Percentiles rank a stretch among this genome's conserved stretches.
phyloP scores from a whole-genome alignment of 768 basidiomycete genomes.

The Dacryopinax spathularia region DNA sequence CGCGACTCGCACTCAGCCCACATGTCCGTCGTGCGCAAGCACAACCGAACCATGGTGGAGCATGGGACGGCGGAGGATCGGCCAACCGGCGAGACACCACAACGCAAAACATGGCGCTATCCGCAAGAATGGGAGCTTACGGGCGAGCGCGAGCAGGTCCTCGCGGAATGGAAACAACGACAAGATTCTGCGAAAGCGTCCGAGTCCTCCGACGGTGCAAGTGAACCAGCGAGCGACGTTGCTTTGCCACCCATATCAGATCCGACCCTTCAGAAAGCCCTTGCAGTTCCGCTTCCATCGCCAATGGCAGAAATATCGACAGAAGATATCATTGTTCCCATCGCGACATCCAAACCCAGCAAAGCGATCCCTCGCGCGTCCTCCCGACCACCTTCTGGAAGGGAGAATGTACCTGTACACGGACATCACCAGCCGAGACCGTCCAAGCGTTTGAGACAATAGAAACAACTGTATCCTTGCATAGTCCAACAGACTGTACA shows the following conservation, averaged over 20 bases:
- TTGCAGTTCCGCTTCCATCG: background rate
- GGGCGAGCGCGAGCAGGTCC: constrained; percentile 42
- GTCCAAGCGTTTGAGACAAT: background rate
- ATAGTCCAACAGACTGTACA: background rate
- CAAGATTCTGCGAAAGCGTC: background rate
- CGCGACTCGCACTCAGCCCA: constrained; percentile 30
- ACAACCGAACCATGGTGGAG: constrained; percentile 30
- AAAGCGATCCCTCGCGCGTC: background rate
- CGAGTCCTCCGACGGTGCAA: too few species aligned
- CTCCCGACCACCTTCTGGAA: background rate
- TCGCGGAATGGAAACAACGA: constrained; percentile 22
- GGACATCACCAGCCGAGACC: background rate
- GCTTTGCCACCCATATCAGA: background rate
- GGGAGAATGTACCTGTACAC: background rate
- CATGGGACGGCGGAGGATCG: constrained; percentile 28
- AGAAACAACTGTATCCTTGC: background rate
- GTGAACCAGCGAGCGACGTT: background rate
- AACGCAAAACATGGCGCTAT: constrained; percentile 58
- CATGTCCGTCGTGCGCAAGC: constrained; percentile 37
- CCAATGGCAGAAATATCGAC: background rate
- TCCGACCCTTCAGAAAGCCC: background rate
- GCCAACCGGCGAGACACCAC: constrained; percentile 60
- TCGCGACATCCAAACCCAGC: background rate
- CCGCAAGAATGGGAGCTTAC: constrained; percentile 61
- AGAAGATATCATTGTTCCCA: background rate